phyloP scores from a whole-genome alignment of 805 yeast species.

The Sugiyamaella qingdaonensis region DNA sequence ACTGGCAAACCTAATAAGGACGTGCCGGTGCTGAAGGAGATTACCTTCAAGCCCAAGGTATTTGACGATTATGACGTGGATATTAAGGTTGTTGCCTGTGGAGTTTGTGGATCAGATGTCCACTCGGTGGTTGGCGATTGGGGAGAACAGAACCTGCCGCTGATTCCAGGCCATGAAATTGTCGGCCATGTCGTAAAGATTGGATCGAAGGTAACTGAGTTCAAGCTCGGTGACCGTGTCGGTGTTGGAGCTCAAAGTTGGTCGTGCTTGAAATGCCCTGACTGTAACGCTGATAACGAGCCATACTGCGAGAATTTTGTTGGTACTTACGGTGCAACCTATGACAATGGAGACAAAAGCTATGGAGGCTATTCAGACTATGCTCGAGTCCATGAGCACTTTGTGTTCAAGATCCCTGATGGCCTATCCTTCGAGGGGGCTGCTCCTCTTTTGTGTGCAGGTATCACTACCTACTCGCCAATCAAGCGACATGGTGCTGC shows the following conservation, averaged over 20 bases:
- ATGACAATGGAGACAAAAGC: slow-evolving; percentile 46
- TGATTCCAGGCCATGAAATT: slow-evolving; percentile 49
- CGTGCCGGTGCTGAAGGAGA: slow-evolving; percentile 54
- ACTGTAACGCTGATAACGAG: slow-evolving; percentile 49
- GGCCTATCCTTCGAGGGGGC: slow-evolving; percentile 47
- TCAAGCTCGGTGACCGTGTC: slow-evolving; percentile 66
- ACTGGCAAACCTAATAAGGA: slow-evolving; percentile 47
- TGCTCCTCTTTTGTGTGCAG: slow-evolving; percentile 77
- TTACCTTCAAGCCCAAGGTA: slow-evolving; percentile 46
- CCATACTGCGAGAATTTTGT: slow-evolving; percentile 39
- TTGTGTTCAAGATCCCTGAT: slow-evolving; percentile 62
- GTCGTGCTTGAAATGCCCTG: slow-evolving; percentile 58
- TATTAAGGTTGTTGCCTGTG: slow-evolving; percentile 26
- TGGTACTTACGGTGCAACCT: slow-evolving; percentile 27
- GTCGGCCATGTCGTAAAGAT: slow-evolving; percentile 38
- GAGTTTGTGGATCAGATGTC: slow-evolving; percentile 58
- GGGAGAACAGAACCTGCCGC: slow-evolving; percentile 38
- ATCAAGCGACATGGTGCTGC: slow-evolving; percentile 45
- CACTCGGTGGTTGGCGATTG: slow-evolving; percentile 52
- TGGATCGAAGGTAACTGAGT: slow-evolving; percentile 50
- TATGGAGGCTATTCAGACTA: slow-evolving; percentile 67
- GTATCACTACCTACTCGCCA: slow-evolving; percentile 69
- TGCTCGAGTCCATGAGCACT: slow-evolving; percentile 58
- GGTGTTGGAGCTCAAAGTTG: slow-evolving; percentile 72
- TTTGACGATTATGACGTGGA: slow-evolving; percentile 37